These are phyloP conservation scores for Capsella rubella DNA, from an alignment of 441 rosid genomes.

Conservation along the genomic window DNA sequence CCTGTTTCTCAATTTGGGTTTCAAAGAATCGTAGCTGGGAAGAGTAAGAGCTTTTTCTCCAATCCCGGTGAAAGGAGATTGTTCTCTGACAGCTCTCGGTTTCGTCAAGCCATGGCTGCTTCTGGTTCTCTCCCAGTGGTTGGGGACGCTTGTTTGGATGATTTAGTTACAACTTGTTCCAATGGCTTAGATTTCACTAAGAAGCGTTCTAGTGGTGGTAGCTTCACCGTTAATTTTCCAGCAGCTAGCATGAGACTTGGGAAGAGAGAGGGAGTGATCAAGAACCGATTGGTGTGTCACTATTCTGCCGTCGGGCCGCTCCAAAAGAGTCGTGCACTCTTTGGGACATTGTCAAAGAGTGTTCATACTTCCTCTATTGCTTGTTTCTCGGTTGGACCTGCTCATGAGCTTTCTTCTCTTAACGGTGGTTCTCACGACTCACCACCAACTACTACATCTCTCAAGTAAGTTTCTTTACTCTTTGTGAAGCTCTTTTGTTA, in stretches of 20 bases:
- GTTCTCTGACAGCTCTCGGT: conserved; percentile 39
- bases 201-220: conserved; percentile 49
- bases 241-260: conserved; percentile 53
- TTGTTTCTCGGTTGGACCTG: conserved; percentile 60
- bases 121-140: conserved; percentile 59
- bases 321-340: conserved; percentile 40
- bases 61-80: conserved; percentile 38
- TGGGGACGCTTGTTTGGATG: conserved; percentile 63
- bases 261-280: conserved; percentile 37
- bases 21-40: conserved; percentile 44
- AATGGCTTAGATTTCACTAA: conserved; percentile 54
- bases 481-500: not conserved
- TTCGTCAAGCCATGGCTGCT: conserved; percentile 53
- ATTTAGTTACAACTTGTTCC: conserved; percentile 51
- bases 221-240: conserved; percentile 42
- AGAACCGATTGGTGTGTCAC: conserved; percentile 44
- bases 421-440: conserved; percentile 63
- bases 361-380: conserved; percentile 48
- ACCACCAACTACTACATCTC: conserved; percentile 45
- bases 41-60: conserved; percentile 37
- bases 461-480: conserved; percentile 46
- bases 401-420: conserved; percentile 62
- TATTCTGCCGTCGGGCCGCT: conserved; percentile 47
- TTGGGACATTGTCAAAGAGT: conserved; percentile 50
- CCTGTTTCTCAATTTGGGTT: conserved; percentile 54